phyloP scores from a whole-genome alignment of 192 early-diverging fungal species.

The Funneliformis mosseae region DNA sequence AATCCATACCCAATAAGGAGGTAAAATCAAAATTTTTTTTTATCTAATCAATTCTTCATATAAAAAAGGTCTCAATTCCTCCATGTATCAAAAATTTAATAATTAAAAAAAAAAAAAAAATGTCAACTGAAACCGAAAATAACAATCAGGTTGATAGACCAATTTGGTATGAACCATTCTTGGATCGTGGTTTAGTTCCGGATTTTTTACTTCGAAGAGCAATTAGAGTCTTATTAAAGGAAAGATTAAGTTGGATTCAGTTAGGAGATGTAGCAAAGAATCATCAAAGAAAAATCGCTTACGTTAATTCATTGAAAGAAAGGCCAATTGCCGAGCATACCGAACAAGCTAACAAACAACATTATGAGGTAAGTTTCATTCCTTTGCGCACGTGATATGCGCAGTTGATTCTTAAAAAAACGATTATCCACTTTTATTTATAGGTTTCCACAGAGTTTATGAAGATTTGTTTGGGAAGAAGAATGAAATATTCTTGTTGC shows the following conservation, averaged over 20 bases:
- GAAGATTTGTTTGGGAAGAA: constrained; percentile 45
- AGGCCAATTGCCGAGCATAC: constrained; percentile 57
- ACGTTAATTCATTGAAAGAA: constrained; percentile 45
- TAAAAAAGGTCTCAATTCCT: too few relatives aligned
- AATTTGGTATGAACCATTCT: constrained; percentile 43
- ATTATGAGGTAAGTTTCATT: constrained; percentile 54
- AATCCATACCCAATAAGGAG: too few relatives aligned
- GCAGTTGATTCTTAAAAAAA: background rate
- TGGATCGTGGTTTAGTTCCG: constrained; percentile 49
- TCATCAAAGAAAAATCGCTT: constrained; percentile 40
- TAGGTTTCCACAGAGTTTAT: constrained; percentile 61
- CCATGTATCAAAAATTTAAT: too few relatives aligned
- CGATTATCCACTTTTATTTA: background rate
- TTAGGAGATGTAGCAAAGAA: constrained; percentile 20
- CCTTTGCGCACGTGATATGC: background rate
- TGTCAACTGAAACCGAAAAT: background rate
- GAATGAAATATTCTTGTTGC: constrained; percentile 66
- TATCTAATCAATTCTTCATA: too few relatives aligned
- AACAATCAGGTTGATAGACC: background rate
- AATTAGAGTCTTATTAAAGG: constrained; percentile 45
- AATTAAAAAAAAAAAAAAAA: background rate
- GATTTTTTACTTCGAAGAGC: constrained; percentile 56
- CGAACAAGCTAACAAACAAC: constrained; percentile 72
- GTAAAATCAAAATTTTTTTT: too few relatives aligned
- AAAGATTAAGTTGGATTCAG: constrained; percentile 33